These are phyloP conservation scores for Theileria orientalis DNA, from an alignment of 169 alveolate genomes.

Conservation along the genomic window DNA sequence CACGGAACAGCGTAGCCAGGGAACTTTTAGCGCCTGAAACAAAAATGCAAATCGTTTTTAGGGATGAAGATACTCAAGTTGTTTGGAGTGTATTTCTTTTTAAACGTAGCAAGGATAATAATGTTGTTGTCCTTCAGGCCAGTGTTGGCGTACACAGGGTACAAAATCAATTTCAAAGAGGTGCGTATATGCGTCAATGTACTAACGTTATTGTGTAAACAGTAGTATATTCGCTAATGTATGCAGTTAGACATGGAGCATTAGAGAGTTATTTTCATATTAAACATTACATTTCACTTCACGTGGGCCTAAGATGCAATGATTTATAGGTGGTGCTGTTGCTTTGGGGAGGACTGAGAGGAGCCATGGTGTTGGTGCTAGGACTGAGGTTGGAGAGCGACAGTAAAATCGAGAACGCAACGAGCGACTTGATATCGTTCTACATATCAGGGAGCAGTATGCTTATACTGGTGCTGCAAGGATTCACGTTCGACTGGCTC, in stretches of 20 bases:
- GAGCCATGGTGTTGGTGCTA: conserved; percentile 88
- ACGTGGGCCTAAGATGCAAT: too few species aligned
- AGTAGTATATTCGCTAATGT: too few species aligned
- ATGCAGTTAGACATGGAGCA: too few species aligned
- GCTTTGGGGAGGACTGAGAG: conserved; percentile 91
- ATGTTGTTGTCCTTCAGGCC: conserved; percentile 82
- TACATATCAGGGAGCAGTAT: conserved; percentile 88
- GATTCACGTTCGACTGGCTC: conserved; percentile 85
- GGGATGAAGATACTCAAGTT: conserved; percentile 36
- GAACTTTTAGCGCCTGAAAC: too few species aligned
- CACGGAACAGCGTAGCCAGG: neutral
- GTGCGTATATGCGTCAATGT: conserved; percentile 19
- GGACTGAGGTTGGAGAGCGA: conserved; percentile 88
- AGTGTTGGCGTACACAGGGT: conserved; percentile 74
- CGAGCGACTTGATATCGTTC: conserved; percentile 82
- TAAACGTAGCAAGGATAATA: conserved; percentile 74
- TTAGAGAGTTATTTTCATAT: too few species aligned
- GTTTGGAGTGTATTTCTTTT: conserved; percentile 66
- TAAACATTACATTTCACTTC: too few species aligned
- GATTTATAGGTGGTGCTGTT: conserved; percentile 68
- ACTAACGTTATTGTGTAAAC: neutral
- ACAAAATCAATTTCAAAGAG: conserved; percentile 80
- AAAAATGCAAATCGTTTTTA: too few species aligned
- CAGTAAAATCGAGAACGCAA: conserved; percentile 64
- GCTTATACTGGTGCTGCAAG: conserved; percentile 79